These are phyloP conservation scores for Komagataella ulmi DNA, from an alignment of 805 yeast genomes.

Conservation along the genomic window DNA sequence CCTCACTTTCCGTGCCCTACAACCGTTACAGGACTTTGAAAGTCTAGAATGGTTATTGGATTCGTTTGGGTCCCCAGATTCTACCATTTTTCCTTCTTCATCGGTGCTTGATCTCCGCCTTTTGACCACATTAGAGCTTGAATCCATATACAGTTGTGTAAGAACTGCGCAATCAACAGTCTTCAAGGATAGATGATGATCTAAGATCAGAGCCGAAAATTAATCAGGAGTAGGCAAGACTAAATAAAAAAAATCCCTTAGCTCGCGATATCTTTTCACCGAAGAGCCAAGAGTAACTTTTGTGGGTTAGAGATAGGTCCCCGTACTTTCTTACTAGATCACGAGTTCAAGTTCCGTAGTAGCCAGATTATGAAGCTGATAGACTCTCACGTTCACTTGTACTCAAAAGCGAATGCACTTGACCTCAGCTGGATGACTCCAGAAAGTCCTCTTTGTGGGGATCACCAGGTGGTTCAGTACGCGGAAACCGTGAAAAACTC, in stretches of 20 bases:
- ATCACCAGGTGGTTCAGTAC: conserved; percentile 17
- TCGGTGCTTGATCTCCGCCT: not conserved
- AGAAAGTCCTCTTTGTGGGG: conserved; percentile 12
- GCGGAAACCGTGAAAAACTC: conserved; percentile 1
- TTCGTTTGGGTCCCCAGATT: not conserved
- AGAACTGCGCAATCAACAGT: not conserved
- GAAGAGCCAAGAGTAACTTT: not conserved
- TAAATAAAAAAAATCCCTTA: not conserved
- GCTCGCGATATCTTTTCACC: not conserved
- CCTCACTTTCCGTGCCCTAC: conserved; percentile 2
- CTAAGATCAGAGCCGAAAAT: not conserved
- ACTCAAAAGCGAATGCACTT: conserved; percentile 10
- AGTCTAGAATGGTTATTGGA: not conserved
- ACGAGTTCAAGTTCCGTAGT: not conserved
- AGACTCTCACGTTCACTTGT: conserved; percentile 26
- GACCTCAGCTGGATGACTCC: conserved; percentile 20
- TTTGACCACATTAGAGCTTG: not conserved
- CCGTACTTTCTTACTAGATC: not conserved
- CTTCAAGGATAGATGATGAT: not conserved
- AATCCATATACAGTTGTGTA: not conserved
- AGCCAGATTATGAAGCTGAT: conserved; percentile 4
- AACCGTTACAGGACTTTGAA: conserved; percentile 2
- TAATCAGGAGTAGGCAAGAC: not conserved
- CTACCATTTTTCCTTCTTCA: not conserved
- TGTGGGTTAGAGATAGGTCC: not conserved